Evolutionary conservation across 805 yeast genomes (phyloP).

Genomic region (Candida ulmi): DNA sequence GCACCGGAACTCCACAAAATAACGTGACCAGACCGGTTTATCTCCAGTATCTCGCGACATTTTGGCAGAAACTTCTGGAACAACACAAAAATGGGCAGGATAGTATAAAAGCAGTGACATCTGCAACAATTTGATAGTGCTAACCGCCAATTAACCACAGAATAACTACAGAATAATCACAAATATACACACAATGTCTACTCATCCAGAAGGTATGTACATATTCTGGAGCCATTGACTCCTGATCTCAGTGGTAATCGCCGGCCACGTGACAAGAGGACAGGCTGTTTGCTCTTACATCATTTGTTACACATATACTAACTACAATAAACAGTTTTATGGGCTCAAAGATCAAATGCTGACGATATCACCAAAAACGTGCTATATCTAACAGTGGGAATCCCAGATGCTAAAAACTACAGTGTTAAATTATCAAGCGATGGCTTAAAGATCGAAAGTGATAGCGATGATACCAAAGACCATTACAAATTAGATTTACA

Average conservation of each 20-base stretch:
- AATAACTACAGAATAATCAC: background rate
- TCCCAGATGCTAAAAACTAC: conserved; percentile 62
- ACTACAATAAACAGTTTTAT: conserved; percentile 42
- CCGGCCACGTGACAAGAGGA: too few relatives aligned
- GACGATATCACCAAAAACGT: conserved; percentile 68
- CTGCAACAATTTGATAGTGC: too few relatives aligned
- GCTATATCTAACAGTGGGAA: conserved; percentile 65
- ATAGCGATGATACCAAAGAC: conserved; percentile 37
- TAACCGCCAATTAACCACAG: too few relatives aligned
- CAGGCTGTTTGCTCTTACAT: too few relatives aligned
- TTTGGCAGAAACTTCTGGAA: background rate
- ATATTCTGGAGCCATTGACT: background rate
- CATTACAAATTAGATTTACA: conserved; percentile 64
- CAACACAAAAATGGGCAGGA: background rate
- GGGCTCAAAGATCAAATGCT: conserved; percentile 97
- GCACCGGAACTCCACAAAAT: background rate
- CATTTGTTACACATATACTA: background rate
- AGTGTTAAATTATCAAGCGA: conserved; percentile 56
- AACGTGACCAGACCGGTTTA: too few relatives aligned
- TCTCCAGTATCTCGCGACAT: too few relatives aligned
- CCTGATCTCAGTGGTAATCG: too few relatives aligned
- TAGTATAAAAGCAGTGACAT: background rate
- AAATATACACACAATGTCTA: conserved; percentile 2
- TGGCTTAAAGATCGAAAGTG: conserved; percentile 47
- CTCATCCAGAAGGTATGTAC: conserved; percentile 10